These are phyloP conservation scores for Knoxdaviesia capensis DNA, from an alignment of 2,329 filamentous ascomycete genomes.

Conservation along the genomic window DNA sequence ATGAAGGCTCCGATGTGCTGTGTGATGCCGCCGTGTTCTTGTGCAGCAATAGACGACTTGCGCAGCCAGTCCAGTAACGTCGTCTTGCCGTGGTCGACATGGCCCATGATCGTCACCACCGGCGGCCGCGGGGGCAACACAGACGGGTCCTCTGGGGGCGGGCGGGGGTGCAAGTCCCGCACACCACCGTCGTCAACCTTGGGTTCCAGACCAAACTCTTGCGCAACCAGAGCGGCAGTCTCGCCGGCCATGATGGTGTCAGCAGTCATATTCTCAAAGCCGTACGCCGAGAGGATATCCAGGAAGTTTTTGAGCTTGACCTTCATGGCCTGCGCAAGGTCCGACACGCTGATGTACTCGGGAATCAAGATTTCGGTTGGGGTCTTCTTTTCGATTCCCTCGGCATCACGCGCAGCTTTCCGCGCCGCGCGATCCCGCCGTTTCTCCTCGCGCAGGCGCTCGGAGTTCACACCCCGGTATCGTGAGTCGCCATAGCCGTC, in stretches of 20 bases:
- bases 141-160: conserved; percentile 46
- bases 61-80: conserved; percentile 86
- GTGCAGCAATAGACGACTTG: conserved; percentile 76
- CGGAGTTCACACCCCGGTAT: too few relatives aligned
- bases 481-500: too few relatives aligned
- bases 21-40: conserved; percentile 91
- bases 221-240: conserved; percentile 71
- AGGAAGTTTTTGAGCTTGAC: conserved; percentile 55
- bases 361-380: conserved; percentile 50
- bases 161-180: conserved; percentile 52
- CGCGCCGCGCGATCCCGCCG: neutral
- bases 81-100: conserved; percentile 96
- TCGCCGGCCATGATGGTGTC: conserved; percentile 83
- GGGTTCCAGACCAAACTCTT: conserved; percentile 85
- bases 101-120: conserved; percentile 97
- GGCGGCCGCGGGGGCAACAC: conserved; percentile 58
- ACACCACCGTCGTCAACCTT: conserved; percentile 46
- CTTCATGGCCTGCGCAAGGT: conserved; percentile 56
- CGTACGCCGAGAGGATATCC: conserved; percentile 57
- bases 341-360: conserved; percentile 77
- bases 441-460: too few relatives aligned
- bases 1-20: conserved; percentile 98
- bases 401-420: conserved; percentile 11
- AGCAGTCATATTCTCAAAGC: conserved; percentile 66
- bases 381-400: conserved; percentile 22